Percentiles rank a stretch among this genome's conserved stretches.
phyloP scores from a whole-genome alignment of 2,329 filamentous ascomycete genomes.

The Orbilia oligospora region DNA sequence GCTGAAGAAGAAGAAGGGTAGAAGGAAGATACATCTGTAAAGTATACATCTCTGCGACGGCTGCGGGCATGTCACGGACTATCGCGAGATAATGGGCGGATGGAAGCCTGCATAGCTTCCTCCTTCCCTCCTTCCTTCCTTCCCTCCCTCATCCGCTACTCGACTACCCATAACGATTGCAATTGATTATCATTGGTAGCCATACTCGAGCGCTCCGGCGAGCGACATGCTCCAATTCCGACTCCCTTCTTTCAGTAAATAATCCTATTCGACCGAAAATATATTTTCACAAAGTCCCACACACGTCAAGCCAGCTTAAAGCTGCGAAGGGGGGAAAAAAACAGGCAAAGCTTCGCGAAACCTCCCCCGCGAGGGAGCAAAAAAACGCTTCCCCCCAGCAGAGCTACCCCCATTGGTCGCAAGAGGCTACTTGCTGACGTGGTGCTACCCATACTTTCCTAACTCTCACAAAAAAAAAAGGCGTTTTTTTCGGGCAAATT shows the following conservation, averaged over 20 bases:
- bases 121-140: conserved; percentile 6
- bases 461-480: conserved; percentile 20
- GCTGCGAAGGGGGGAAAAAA: neutral
- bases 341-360: conserved; percentile 56
- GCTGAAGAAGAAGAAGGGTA: too few relatives aligned
- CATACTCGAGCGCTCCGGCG: neutral
- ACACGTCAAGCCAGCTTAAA: neutral
- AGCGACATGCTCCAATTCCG: conserved; percentile 11
- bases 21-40: neutral
- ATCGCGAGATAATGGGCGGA: conserved; percentile 34
- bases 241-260: neutral
- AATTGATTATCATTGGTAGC: too few relatives aligned
- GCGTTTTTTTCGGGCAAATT: conserved; percentile 56
- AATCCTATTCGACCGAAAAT: conserved; percentile 17
- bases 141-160: neutral
- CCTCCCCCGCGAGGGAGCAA: neutral
- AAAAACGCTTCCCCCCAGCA: conserved; percentile 20
- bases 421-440: conserved; percentile 59
- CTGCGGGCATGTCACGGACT: conserved; percentile 28
- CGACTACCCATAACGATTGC: neutral
- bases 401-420: conserved; percentile 43
- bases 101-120: conserved; percentile 23
- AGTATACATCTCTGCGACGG: conserved; percentile 13
- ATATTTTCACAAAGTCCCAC: neutral
- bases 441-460: conserved; percentile 43